Percentiles rank a stretch among this genome's conserved stretches.
Conservation (phyloP, 2,329 filamentous ascomycete species). For the Aspergillus terreus region DNA sequence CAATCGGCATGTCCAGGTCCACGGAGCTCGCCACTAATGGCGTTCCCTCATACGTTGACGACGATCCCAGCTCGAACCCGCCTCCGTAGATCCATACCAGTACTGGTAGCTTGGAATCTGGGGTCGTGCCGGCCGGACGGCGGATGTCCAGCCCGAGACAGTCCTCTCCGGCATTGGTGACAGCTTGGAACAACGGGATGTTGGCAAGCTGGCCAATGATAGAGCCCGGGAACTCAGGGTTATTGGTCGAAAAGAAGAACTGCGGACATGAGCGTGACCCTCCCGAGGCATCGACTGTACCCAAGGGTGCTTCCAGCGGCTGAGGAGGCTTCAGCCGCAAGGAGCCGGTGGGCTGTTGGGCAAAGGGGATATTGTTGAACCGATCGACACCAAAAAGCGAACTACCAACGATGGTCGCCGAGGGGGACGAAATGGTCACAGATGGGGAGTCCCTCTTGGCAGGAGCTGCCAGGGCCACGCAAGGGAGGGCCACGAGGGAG, state of each 20-base stretch:
- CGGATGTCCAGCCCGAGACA: slow-evolving; percentile 61
- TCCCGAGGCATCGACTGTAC: slow-evolving; percentile 59
- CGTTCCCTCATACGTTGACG: slow-evolving; percentile 33
- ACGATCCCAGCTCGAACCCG: slow-evolving; percentile 49
- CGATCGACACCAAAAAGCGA: slow-evolving; percentile 53
- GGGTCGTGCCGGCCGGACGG: slow-evolving; percentile 54
- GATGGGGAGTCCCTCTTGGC: slow-evolving; percentile 46
- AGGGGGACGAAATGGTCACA: slow-evolving; percentile 50
- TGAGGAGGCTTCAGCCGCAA: slow-evolving; percentile 68
- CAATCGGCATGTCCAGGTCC: slow-evolving; percentile 57
- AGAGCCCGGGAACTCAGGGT: slow-evolving; percentile 38
- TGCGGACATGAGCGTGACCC: slow-evolving; percentile 66
- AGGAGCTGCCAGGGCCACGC: slow-evolving; percentile 14
- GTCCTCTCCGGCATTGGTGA: slow-evolving; percentile 58
- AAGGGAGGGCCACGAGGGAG: slow-evolving; percentile 6
- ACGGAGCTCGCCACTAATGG: slow-evolving; percentile 38
- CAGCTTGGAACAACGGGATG: slow-evolving; percentile 55
- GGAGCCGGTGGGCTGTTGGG: slow-evolving; percentile 62
- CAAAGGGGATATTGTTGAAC: slow-evolving; percentile 73
- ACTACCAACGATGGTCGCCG: slow-evolving; percentile 49
- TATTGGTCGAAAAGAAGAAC: slow-evolving; percentile 57
- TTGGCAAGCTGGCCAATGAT: slow-evolving; percentile 52
- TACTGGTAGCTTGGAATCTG: slow-evolving; percentile 59
- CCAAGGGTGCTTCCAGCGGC: slow-evolving; percentile 54
- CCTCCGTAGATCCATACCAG: slow-evolving; percentile 68